These are phyloP conservation scores for Chytriomyces sp. DNA, from an alignment of 192 early-diverging fungal species.

Conservation along the genomic window DNA sequence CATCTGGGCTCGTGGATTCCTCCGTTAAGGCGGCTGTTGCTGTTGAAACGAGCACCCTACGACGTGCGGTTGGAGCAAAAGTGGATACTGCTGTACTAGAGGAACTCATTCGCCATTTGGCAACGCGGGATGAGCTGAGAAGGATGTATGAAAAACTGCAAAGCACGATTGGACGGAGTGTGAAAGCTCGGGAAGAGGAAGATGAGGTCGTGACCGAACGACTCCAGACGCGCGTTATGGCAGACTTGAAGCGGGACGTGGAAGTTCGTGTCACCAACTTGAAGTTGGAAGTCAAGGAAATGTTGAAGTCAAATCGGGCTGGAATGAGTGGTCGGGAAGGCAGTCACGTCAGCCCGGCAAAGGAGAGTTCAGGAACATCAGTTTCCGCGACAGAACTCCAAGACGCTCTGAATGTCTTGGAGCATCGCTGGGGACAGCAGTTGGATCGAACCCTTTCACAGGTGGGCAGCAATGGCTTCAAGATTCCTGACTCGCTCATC, in stretches of 20 bases:
- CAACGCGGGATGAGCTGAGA: conserved; percentile 50
- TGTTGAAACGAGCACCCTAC: not conserved
- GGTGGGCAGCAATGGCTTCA: not conserved
- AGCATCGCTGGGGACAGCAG: not conserved
- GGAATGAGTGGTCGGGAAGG: not conserved
- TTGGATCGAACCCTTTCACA: not conserved
- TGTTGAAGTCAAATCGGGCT: not conserved
- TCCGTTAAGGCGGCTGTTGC: not conserved
- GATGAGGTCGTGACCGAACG: not conserved
- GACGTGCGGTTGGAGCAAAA: conserved; percentile 33
- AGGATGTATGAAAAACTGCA: conserved; percentile 12
- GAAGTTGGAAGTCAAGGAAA: conserved; percentile 16
- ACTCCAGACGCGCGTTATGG: conserved; percentile 2
- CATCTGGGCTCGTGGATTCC: not conserved
- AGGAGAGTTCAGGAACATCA: not conserved
- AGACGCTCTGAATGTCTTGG: not conserved
- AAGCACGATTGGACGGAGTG: not conserved
- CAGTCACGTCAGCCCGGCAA: not conserved
- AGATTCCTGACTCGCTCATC: not conserved
- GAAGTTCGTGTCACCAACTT: conserved; percentile 18
- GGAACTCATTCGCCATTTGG: conserved; percentile 49
- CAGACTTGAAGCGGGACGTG: conserved; percentile 1
- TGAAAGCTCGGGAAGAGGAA: not conserved
- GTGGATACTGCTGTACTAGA: conserved; percentile 50
- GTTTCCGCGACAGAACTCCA: not conserved